Conservation (phyloP, 1,284 basidiomycete species). For the Pterulicium gracile region DNA sequence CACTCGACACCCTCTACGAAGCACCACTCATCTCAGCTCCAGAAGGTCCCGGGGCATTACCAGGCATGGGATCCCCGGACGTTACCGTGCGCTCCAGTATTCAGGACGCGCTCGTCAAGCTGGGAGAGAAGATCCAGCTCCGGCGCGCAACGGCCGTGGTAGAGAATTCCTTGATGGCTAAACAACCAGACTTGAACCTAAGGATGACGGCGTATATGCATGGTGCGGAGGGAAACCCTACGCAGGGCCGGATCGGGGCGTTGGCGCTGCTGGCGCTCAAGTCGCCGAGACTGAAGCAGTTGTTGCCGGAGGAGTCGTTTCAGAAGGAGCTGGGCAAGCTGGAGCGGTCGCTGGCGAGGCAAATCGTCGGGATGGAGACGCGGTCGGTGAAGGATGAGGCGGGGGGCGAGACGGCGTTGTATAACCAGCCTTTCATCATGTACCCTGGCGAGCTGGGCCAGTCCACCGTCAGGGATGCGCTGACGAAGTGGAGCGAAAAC, state of each 20-base stretch:
- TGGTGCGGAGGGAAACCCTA: slow-evolving; percentile 16
- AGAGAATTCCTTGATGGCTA: slow-evolving; percentile 38
- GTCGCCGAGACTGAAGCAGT: slow-evolving; percentile 29
- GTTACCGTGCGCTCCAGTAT: slow-evolving; percentile 68
- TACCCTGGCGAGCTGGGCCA: slow-evolving; percentile 40
- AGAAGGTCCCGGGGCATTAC: not conserved
- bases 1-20: slow-evolving; percentile 46
- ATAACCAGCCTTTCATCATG: slow-evolving; percentile 81
- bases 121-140: slow-evolving; percentile 85
- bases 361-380: slow-evolving; percentile 82
- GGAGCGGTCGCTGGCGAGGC: slow-evolving; percentile 71
- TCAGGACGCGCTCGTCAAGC: slow-evolving; percentile 70
- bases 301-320: slow-evolving; percentile 35
- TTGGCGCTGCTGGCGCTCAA: slow-evolving; percentile 57
- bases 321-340: slow-evolving; percentile 49
- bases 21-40: slow-evolving; percentile 55
- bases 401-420: slow-evolving; percentile 57
- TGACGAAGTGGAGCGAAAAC: slow-evolving; percentile 58
- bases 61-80: too few species aligned
- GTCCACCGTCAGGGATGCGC: slow-evolving; percentile 47
- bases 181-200: slow-evolving; percentile 47
- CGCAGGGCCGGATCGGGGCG: slow-evolving; percentile 62
- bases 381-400: slow-evolving; percentile 38
- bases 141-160: slow-evolving; percentile 65
- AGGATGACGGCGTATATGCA: not conserved